phyloP scores from a whole-genome alignment of 176 grass and related monocot species.

The Bonia amplexicaulis region DNA sequence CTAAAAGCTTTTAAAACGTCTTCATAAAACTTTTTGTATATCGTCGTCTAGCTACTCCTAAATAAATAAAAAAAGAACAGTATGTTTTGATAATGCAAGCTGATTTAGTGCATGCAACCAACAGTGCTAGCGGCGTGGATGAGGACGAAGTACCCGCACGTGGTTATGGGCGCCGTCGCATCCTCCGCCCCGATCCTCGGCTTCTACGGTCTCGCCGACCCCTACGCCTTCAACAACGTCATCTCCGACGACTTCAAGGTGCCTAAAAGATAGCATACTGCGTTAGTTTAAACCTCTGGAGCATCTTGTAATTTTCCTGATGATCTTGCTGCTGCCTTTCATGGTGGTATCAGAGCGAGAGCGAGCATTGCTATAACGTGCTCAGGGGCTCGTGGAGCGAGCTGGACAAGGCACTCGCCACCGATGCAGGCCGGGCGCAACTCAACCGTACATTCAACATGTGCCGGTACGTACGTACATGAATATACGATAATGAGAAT shows the following conservation, averaged over 20 bases:
- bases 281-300: not conserved
- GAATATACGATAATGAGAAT: too few relatives aligned
- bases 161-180: slow-evolving; percentile 48
- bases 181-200: slow-evolving; percentile 56
- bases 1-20: too few relatives aligned
- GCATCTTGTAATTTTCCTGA: not conserved
- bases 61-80: too few relatives aligned
- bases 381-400: slow-evolving; percentile 42
- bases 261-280: not conserved
- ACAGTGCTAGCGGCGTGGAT: slow-evolving; percentile 63
- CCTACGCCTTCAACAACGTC: slow-evolving; percentile 41
- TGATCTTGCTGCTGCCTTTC: not conserved
- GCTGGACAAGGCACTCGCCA: slow-evolving; percentile 8
- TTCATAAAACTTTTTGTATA: too few relatives aligned
- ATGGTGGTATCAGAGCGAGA: slow-evolving; percentile 32
- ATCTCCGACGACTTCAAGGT: slow-evolving; percentile 47
- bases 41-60: too few relatives aligned
- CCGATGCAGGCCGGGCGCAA: not conserved
- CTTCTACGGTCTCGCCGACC: slow-evolving; percentile 32
- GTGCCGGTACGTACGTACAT: slow-evolving; percentile 20
- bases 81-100: not conserved
- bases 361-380: slow-evolving; percentile 42
- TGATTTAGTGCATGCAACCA: not conserved
- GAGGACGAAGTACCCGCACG: slow-evolving; percentile 62
- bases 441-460: slow-evolving; percentile 45